Base-by-base conservation (phyloP, 2,329 filamentous ascomycete genomes). In the Colletotrichum aenigma region DNA sequence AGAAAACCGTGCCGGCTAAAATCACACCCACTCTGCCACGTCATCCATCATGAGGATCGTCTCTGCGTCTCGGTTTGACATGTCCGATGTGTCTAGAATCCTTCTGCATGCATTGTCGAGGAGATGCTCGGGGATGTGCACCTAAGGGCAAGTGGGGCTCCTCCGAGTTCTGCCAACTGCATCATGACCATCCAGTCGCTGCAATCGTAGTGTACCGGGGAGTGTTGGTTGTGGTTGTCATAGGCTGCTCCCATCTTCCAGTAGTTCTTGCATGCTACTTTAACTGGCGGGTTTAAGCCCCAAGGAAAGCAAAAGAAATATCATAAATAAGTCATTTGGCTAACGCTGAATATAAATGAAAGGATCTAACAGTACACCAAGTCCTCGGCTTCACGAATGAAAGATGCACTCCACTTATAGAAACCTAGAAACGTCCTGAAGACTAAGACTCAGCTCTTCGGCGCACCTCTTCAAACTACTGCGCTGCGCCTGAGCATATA, bases 401-500 rank as follows among this genome's bases (percentile, higher is more conserved):
- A 7, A 13, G 13, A 4, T 4, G 4, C 26, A 21, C 43, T 30
- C 4, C 5, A 2, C 12, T 32, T 67, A 69, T 7, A 69, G 5
- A n/a, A 69, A 60, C 21, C 55, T 34, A 61, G 66, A 58, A 60
- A 69, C 24, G 3, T 24, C 55, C 12, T 43, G 15, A 7, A 70
- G 10, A 3, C 58, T 48, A 6, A 74, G 5, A 8, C 43, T 58
- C 12, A 74, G 24, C 26, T 74, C 66, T 5, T 65, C 43, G 5
- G 58, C 71, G 8, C 71, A 74, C 10, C 10, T 56, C 43, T 48
- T 26, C 24, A 74, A 10, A 18, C 71, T 74, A 15, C 16, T 43
- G 5, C 15, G 60, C n/a, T 74, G 38, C 5, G 66, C 26, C n/a
- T 43, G 71, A 8, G 28, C 66, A 56, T 79, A 79, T 7, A 78